These are phyloP conservation scores for Rhododendron griersonianum DNA, from an alignment of 148 eudicot genomes.

Conservation along the genomic window DNA sequence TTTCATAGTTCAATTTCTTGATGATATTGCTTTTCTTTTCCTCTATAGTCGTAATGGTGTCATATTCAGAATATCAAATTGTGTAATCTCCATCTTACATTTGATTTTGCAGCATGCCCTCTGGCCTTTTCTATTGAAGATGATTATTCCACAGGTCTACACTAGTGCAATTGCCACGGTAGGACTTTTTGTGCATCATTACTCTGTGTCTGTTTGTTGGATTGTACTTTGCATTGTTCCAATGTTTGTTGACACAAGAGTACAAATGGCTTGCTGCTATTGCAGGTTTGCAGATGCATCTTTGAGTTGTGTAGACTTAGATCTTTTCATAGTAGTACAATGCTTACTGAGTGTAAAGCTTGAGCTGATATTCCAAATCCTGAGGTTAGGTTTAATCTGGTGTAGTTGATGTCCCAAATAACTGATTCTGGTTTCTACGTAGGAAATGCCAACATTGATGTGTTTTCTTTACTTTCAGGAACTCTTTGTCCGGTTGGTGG, in stretches of 20 bases:
- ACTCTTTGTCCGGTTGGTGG: too few relatives aligned
- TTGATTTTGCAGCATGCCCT: conserved; percentile 71
- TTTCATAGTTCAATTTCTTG: not conserved
- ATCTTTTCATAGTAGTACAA: conserved; percentile 34
- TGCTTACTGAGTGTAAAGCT: conserved; percentile 76
- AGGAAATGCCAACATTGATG: too few relatives aligned
- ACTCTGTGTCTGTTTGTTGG: not conserved
- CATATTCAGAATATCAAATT: not conserved
- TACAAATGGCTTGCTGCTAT: conserved; percentile 2
- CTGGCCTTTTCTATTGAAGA: conserved; percentile 12
- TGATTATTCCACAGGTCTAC: conserved; percentile 79
- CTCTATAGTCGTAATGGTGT: not conserved
- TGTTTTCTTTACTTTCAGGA: too few relatives aligned
- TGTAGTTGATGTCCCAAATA: not conserved
- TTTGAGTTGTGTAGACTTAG: conserved; percentile 79
- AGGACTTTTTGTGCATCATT: conserved; percentile 6
- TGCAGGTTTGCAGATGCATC: conserved; percentile 96
- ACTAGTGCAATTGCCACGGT: conserved; percentile 90
- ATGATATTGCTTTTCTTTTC: not conserved
- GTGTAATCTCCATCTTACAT: not conserved
- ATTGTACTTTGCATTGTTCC: not conserved
- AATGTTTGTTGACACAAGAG: not conserved
- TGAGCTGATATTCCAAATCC: conserved; percentile 80
- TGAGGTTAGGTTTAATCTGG: conserved; percentile 48
- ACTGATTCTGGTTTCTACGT: too few relatives aligned